phyloP scores from a whole-genome alignment of 495 filamentous ascomycete genomes.

The Usnea hakonensis region DNA sequence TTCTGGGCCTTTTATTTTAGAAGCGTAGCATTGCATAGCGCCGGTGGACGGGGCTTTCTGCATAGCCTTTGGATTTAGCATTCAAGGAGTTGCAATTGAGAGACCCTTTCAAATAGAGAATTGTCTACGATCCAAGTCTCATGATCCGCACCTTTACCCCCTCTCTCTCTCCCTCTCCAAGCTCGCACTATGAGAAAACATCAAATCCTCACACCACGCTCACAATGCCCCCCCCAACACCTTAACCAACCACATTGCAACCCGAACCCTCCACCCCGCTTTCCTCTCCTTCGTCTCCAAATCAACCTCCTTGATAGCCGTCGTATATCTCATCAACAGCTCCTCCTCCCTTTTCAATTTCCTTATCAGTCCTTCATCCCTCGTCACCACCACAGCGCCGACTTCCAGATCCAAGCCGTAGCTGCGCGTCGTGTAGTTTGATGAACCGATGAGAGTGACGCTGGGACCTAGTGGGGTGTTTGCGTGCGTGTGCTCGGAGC shows the following conservation, averaged over 20 bases:
- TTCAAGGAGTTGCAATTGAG: too few species aligned
- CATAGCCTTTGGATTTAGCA: not conserved
- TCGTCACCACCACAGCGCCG: slow-evolving; percentile 76
- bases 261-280: slow-evolving; percentile 74
- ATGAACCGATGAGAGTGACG: slow-evolving; percentile 78
- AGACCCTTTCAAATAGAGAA: too few species aligned
- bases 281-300: slow-evolving; percentile 71
- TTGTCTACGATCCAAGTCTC: too few species aligned
- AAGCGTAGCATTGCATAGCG: not conserved
- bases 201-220: not conserved
- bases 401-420: slow-evolving; percentile 88
- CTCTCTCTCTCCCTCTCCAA: too few species aligned
- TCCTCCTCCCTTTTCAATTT: slow-evolving; percentile 68
- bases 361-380: slow-evolving; percentile 62
- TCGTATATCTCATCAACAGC: slow-evolving; percentile 68
- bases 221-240: slow-evolving; percentile 43
- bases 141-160: too few species aligned
- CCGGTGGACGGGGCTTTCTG: not conserved
- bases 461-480: slow-evolving; percentile 49
- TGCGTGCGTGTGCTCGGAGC: slow-evolving; percentile 23
- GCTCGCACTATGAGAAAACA: too few species aligned
- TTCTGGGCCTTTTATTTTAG: not conserved
- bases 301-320: slow-evolving; percentile 59
- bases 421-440: slow-evolving; percentile 92
- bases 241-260: slow-evolving; percentile 85